A percentile compares a stretch with the other conserved stretches of the same genome.
phyloP scores from a whole-genome alignment of 257 asterid genomes.

The Echium plantagineum region DNA sequence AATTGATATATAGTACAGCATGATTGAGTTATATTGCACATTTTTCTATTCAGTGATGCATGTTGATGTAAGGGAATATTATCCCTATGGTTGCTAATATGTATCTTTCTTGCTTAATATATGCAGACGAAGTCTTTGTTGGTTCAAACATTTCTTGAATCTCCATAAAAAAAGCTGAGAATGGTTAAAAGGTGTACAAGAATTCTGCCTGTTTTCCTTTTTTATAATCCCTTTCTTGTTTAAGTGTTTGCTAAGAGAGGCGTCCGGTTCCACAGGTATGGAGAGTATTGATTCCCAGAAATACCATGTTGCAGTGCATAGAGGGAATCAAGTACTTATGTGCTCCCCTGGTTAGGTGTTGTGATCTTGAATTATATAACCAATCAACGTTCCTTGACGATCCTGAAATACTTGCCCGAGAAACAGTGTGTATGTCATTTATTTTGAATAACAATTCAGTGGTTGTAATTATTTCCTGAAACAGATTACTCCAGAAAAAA shows the following conservation, averaged over 20 bases:
- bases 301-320: slow-evolving; percentile 90
- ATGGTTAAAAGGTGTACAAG: slow-evolving; percentile 60
- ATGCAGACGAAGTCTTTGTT: slow-evolving; percentile 5
- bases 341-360: slow-evolving; percentile 80
- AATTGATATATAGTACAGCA: background rate
- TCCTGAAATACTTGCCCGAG: slow-evolving; percentile 93
- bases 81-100: background rate
- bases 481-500: no score
- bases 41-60: background rate
- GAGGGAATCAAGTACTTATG: slow-evolving; percentile 82
- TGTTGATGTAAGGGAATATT: background rate
- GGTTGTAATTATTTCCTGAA: no score
- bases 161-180: slow-evolving; percentile 37
- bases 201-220: slow-evolving; percentile 6
- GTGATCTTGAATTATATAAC: slow-evolving; percentile 59
- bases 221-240: background rate
- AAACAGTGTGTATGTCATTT: slow-evolving; percentile 86
- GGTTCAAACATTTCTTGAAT: slow-evolving; percentile 9
- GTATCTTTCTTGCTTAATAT: slow-evolving; percentile 1
- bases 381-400: slow-evolving; percentile 86
- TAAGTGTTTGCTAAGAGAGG: background rate
- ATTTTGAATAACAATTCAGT: background rate
- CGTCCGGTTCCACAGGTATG: slow-evolving; percentile 45
- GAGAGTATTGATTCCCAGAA: slow-evolving; percentile 55
- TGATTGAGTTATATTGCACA: background rate